A percentile compares a stretch with the other conserved stretches of the same genome.
These are phyloP conservation scores for Phytophthora cryptogea DNA, from an alignment of 352 stramenopile genomes.

Conservation along the genomic window DNA sequence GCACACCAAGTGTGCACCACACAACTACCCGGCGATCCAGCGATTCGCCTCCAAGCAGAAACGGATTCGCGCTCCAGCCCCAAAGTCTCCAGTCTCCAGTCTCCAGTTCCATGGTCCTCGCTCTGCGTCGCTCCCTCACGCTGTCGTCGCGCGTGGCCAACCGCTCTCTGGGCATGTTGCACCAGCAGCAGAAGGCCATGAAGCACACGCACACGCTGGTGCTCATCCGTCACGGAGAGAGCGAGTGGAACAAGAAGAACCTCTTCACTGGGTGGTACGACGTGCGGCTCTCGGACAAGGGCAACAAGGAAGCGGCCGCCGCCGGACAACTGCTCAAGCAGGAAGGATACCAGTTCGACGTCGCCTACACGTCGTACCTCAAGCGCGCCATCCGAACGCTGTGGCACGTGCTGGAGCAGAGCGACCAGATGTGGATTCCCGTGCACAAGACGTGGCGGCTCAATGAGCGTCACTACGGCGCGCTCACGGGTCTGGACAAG, in stretches of 20 bases:
- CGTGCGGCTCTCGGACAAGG: conserved; percentile 89
- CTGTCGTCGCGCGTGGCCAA: conserved; percentile 39
- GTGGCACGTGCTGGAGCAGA: conserved; percentile 95
- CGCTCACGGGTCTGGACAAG: conserved; percentile 92
- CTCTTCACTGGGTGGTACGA: conserved; percentile 95
- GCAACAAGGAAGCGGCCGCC: conserved; percentile 91
- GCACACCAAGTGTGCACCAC: too few relatives aligned
- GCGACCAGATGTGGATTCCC: conserved; percentile 95
- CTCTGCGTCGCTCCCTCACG: conserved; percentile 55
- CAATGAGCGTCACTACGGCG: conserved; percentile 92
- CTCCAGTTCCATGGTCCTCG: conserved; percentile 51
- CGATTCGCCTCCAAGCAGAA: conserved; percentile 30
- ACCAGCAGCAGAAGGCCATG: conserved; percentile 63
- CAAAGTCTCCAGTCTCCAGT: conserved; percentile 36
- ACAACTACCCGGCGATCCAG: conserved; percentile 12
- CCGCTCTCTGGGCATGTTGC: conserved; percentile 38
- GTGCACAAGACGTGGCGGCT: conserved; percentile 94
- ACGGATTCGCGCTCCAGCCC: conserved; percentile 22
- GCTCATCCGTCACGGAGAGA: conserved; percentile 94
- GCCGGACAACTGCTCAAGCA: conserved; percentile 90
- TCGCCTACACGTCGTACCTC: conserved; percentile 95
- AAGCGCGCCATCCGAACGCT: conserved; percentile 95
- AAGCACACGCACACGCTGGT: conserved; percentile 91
- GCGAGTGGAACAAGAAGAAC: conserved; percentile 95
- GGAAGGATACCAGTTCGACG: conserved; percentile 94